These are phyloP conservation scores for Citrus sinensis DNA, from an alignment of 345 rosid species.

Conservation along the genomic window DNA sequence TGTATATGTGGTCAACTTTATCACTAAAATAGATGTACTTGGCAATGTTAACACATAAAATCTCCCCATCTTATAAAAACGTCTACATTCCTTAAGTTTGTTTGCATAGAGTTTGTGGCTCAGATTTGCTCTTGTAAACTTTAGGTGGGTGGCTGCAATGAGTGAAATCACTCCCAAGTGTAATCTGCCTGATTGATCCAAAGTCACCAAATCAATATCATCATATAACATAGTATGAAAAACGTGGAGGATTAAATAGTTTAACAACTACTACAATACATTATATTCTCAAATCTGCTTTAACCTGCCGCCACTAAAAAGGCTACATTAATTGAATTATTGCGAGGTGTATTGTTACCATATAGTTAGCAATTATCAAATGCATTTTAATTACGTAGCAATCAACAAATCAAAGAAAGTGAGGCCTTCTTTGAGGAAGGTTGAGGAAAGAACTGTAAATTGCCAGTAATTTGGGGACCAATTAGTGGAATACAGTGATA, in stretches of 20 bases:
- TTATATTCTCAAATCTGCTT: not conserved
- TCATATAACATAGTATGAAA: not conserved
- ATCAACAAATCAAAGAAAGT: not conserved
- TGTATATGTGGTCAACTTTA: too few relatives aligned
- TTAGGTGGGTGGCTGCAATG: too few relatives aligned
- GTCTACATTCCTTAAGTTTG: too few relatives aligned
- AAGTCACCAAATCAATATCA: not conserved
- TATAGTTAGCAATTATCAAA: not conserved
- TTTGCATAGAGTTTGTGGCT: too few relatives aligned
- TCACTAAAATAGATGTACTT: too few relatives aligned
- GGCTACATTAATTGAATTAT: not conserved
- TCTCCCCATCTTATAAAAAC: too few relatives aligned
- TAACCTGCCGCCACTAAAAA: conserved; percentile 24
- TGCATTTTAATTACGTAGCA: not conserved
- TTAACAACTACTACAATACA: not conserved
- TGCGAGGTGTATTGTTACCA: not conserved
- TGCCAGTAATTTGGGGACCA: not conserved
- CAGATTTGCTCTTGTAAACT: too few relatives aligned
- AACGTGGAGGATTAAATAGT: not conserved
- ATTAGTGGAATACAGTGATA: not conserved
- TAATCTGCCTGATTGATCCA: not conserved
- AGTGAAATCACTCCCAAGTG: not conserved
- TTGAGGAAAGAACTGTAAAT: too few relatives aligned
- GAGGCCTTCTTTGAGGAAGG: not conserved
- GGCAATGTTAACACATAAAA: too few relatives aligned